These are phyloP conservation scores for Cryptomeria japonica DNA, from an alignment of 75 land plant species.

Conservation along the genomic window DNA sequence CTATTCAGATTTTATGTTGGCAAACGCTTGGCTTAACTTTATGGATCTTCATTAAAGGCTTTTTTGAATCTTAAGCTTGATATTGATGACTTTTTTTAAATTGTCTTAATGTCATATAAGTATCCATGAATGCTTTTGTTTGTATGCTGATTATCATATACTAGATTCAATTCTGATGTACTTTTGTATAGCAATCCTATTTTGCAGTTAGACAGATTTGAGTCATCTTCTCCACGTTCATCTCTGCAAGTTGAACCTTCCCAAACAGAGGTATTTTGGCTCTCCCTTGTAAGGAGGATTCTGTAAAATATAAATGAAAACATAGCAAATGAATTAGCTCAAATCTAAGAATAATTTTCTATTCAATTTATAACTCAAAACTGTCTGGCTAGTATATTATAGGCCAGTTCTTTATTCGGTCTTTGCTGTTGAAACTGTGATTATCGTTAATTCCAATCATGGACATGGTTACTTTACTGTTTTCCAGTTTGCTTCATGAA, in stretches of 20 bases:
- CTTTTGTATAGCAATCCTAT: background rate
- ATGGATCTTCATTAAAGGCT: background rate
- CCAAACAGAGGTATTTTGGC: background rate
- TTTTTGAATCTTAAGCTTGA: background rate
- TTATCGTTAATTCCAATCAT: background rate
- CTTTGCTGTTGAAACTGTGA: background rate
- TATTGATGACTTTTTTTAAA: background rate
- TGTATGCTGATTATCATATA: background rate
- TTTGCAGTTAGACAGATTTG: background rate
- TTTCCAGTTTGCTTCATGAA: background rate
- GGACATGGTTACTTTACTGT: background rate
- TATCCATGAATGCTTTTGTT: background rate
- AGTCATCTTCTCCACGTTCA: background rate
- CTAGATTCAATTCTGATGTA: background rate
- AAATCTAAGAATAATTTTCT: background rate
- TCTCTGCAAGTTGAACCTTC: background rate
- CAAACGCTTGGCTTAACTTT: background rate
- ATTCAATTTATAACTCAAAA: background rate
- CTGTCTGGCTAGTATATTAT: background rate
- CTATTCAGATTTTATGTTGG: background rate
- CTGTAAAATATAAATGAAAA: background rate
- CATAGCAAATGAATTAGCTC: background rate
- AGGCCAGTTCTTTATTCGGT: background rate
- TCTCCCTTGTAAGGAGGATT: background rate
- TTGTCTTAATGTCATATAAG: background rate